phyloP scores from a whole-genome alignment of 208 protist species.

The Leishmania tarentolae region DNA sequence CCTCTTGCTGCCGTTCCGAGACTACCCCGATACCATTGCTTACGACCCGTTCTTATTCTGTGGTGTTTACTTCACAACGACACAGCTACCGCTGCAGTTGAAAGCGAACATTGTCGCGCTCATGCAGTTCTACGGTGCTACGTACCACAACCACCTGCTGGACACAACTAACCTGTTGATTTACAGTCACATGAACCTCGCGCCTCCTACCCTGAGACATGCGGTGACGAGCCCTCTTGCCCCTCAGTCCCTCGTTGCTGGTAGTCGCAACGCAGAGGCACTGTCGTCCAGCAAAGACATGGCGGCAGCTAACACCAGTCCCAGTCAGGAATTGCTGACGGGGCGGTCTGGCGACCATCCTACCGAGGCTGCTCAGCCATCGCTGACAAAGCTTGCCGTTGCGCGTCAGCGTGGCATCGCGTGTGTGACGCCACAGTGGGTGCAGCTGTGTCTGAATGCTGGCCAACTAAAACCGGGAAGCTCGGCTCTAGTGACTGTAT shows the following conservation, averaged over 20 bases:
- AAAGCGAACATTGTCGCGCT: slow-evolving; percentile 68
- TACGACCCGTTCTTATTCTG: slow-evolving; percentile 64
- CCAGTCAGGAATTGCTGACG: neutral
- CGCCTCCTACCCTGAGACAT: neutral
- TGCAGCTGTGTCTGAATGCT: slow-evolving; percentile 53
- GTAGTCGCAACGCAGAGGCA: neutral
- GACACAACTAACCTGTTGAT: slow-evolving; percentile 57
- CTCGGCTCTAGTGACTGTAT: neutral
- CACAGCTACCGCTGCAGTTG: slow-evolving; percentile 41
- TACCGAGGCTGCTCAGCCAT: neutral
- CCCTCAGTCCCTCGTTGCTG: neutral
- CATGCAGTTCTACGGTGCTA: slow-evolving; percentile 69
- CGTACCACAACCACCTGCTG: slow-evolving; percentile 63
- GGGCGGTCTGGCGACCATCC: neutral
- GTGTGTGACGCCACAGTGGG: slow-evolving; percentile 62
- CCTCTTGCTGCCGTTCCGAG: slow-evolving; percentile 10
- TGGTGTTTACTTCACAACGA: slow-evolving; percentile 69
- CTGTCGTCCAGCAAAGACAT: neutral
- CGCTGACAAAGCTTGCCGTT: slow-evolving; percentile 33
- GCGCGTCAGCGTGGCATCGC: slow-evolving; percentile 33
- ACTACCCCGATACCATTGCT: slow-evolving; percentile 27
- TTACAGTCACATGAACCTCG: slow-evolving; percentile 28
- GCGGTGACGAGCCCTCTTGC: neutral
- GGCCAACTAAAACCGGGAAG: slow-evolving; percentile 18
- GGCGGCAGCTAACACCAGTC: neutral